Evolutionary conservation across 768 basidiomycete genomes (phyloP).

Genomic region (Ramaria sp.): DNA sequence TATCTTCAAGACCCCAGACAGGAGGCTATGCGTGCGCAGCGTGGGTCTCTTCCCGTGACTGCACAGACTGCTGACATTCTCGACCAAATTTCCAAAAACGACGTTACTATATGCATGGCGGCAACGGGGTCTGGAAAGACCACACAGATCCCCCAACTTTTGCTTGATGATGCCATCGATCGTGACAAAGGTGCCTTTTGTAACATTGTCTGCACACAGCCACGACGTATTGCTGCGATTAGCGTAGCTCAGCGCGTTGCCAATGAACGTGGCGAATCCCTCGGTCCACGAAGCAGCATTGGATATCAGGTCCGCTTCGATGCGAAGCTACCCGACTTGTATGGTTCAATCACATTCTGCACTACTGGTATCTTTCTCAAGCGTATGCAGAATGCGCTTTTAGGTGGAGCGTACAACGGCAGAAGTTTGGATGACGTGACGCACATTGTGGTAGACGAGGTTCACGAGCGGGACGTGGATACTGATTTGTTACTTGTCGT

Average conservation of each 20-base stretch:
- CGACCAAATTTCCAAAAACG: conserved; percentile 57
- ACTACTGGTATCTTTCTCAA: conserved; percentile 88
- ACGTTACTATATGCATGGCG: conserved; percentile 84
- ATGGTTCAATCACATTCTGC: conserved; percentile 86
- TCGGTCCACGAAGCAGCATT: conserved; percentile 52
- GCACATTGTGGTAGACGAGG: conserved; percentile 91
- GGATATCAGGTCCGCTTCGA: conserved; percentile 95
- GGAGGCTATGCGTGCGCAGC: conserved; percentile 55
- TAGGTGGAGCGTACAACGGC: conserved; percentile 31
- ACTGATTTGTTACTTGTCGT: conserved; percentile 86
- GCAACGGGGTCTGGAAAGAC: conserved; percentile 91
- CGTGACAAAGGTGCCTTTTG: conserved; percentile 72
- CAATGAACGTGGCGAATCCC: conserved; percentile 66
- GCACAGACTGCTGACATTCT: conserved; percentile 58
- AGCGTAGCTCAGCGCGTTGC: conserved; percentile 87
- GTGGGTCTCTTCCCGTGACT: conserved; percentile 66
- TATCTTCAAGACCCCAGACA: conserved; percentile 54
- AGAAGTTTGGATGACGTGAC: conserved; percentile 64
- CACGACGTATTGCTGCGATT: conserved; percentile 83
- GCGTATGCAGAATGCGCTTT: conserved; percentile 45
- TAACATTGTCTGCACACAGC: conserved; percentile 91
- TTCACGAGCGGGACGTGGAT: conserved; percentile 91
- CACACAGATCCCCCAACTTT: conserved; percentile 87
- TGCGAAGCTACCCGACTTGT: conserved; percentile 58
- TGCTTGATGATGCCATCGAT: conserved; percentile 75